Evolutionary conservation across 345 rosid species (phyloP).

Genomic region (Angophora floribunda): DNA sequence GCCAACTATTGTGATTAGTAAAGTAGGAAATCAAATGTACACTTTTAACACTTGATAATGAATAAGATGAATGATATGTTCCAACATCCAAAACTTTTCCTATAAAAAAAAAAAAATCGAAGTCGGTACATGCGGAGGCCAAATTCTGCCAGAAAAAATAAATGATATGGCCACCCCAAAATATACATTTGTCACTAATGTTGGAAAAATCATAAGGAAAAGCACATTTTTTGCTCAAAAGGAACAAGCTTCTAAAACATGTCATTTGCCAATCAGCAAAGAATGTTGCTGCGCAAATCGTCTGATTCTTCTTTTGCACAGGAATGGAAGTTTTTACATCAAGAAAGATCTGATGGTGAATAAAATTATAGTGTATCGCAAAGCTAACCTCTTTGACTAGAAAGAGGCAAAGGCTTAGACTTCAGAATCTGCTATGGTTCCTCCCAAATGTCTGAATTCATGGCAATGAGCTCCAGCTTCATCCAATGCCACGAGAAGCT

Average conservation of each 20-base stretch:
- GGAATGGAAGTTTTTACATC: background rate
- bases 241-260: background rate
- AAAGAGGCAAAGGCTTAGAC: background rate
- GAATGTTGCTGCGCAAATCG: background rate
- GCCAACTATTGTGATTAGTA: background rate
- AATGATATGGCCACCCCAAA: background rate
- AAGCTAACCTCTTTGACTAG: slow-evolving; percentile 14
- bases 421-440: slow-evolving; percentile 5
- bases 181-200: background rate
- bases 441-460: slow-evolving; percentile 48
- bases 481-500: slow-evolving; percentile 49
- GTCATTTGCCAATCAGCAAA: background rate
- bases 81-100: background rate
- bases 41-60: background rate
- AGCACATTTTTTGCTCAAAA: background rate
- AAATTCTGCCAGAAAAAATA: background rate
- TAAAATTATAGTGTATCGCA: background rate
- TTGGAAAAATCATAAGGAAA: background rate
- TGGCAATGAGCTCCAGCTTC: slow-evolving; percentile 65
- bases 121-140: background rate
- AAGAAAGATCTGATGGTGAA: background rate
- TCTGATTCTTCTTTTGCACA: background rate
- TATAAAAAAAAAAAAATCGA: background rate
- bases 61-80: background rate
- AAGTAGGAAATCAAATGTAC: background rate